Conservation (phyloP, 2,329 filamentous ascomycete species). For the Dothideomycetes sp. region DNA sequence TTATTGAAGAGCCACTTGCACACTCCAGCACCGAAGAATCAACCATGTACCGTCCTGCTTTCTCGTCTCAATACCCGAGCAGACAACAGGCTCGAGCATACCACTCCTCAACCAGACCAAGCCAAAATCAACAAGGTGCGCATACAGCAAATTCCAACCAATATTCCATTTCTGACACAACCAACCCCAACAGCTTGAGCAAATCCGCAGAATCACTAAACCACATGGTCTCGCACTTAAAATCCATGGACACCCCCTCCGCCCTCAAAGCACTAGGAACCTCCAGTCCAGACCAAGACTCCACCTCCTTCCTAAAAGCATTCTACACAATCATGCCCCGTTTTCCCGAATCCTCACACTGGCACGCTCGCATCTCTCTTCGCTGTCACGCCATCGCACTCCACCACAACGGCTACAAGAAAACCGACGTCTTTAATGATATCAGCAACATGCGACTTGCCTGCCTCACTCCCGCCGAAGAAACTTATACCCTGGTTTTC, state of each 20-base stretch:
- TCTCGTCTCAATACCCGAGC: slow-evolving; percentile 3
- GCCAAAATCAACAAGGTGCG: slow-evolving; percentile 12
- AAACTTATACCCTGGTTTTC: slow-evolving; percentile 29
- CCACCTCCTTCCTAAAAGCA: slow-evolving; percentile 35
- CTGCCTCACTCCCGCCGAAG: slow-evolving; percentile 28
- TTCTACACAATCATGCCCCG: slow-evolving; percentile 29
- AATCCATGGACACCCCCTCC: slow-evolving; percentile 25
- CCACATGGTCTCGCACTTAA: slow-evolving; percentile 19
- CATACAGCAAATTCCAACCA: not conserved
- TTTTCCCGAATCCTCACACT: slow-evolving; percentile 24
- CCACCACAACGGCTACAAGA: slow-evolving; percentile 30
- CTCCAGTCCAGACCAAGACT: slow-evolving; percentile 29
- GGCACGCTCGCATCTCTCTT: slow-evolving; percentile 29
- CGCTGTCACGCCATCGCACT: slow-evolving; percentile 29
- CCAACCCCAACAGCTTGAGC: not conserved
- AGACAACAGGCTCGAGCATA: slow-evolving; percentile 9
- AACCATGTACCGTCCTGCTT: not conserved
- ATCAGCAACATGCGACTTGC: slow-evolving; percentile 29
- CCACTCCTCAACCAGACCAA: slow-evolving; percentile 3
- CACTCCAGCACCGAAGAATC: not conserved
- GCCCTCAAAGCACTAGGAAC: slow-evolving; percentile 25
- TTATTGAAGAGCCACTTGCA: not conserved
- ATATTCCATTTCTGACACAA: not conserved
- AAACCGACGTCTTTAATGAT: slow-evolving; percentile 26
- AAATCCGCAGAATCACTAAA: slow-evolving; percentile 7